These are phyloP conservation scores for Phymatotrichopsis omnivora DNA, from an alignment of 2,329 filamentous ascomycete genomes.

Conservation along the genomic window DNA sequence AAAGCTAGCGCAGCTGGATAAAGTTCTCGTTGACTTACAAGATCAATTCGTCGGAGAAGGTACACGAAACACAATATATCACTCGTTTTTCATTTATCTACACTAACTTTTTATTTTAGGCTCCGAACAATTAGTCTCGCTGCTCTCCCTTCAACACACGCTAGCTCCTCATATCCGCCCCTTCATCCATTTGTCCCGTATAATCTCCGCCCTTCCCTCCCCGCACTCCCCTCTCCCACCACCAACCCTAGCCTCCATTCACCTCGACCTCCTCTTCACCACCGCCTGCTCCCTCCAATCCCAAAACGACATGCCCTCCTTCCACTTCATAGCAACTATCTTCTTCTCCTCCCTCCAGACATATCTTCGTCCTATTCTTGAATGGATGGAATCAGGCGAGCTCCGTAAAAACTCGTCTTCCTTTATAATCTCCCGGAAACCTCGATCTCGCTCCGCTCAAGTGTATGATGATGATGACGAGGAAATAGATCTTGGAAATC, in stretches of 20 bases:
- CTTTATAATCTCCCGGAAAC: conserved; percentile 62
- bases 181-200: conserved; percentile 27
- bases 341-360: conserved; percentile 75
- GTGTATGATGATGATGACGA: too few relatives aligned
- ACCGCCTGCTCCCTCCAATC: conserved; percentile 60
- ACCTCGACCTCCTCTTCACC: conserved; percentile 68
- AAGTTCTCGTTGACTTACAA: conserved; percentile 23
- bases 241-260: conserved; percentile 33
- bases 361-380: conserved; percentile 67
- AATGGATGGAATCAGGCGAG: conserved; percentile 76
- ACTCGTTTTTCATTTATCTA: conserved; percentile 7
- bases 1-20: conserved; percentile 22
- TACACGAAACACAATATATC: conserved; percentile 6
- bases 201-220: conserved; percentile 22
- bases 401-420: conserved; percentile 54
- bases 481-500: conserved; percentile 33
- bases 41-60: conserved; percentile 22
- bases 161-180: conserved; percentile 24
- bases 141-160: conserved; percentile 28
- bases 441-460: conserved; percentile 9
- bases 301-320: conserved; percentile 51
- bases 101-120: not conserved
- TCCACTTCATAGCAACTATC: conserved; percentile 53
- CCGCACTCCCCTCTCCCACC: conserved; percentile 10
- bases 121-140: conserved; percentile 23